These are phyloP conservation scores for Curvularia lunata DNA, from an alignment of 2,329 filamentous ascomycete genomes.

Conservation along the genomic window DNA sequence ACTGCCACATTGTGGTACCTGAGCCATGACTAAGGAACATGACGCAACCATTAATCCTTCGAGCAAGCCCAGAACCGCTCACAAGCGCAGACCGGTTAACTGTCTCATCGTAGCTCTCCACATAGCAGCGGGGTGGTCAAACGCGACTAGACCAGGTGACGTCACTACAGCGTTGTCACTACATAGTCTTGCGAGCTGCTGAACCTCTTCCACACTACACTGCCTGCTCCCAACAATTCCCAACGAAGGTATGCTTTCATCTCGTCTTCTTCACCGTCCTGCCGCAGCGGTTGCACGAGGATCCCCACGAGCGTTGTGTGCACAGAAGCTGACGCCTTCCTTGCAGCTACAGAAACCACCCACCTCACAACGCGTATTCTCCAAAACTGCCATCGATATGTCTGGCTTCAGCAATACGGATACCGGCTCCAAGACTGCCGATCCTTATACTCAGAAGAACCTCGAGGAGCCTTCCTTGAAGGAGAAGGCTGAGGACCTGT, in stretches of 20 bases:
- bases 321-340: slow-evolving; percentile 29
- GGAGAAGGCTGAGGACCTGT: slow-evolving; percentile 77
- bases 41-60: slow-evolving; percentile 18
- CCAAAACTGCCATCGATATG: slow-evolving; percentile 32
- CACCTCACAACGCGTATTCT: slow-evolving; percentile 16
- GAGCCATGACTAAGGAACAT: slow-evolving; percentile 7
- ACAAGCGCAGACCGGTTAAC: slow-evolving; percentile 7
- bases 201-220: slow-evolving; percentile 7
- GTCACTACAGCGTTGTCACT: slow-evolving; percentile 21
- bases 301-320: slow-evolving; percentile 16
- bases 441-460: slow-evolving; percentile 83
- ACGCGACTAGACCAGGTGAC: slow-evolving; percentile 19
- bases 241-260: slow-evolving; percentile 22
- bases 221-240: slow-evolving; percentile 5
- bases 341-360: slow-evolving; percentile 22
- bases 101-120: slow-evolving; percentile 15
- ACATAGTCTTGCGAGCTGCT: slow-evolving; percentile 23
- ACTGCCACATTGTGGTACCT: neutral
- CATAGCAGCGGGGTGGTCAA: slow-evolving; percentile 18
- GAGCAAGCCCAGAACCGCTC: slow-evolving; percentile 6
- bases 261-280: slow-evolving; percentile 13
- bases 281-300: slow-evolving; percentile 13
- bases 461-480: slow-evolving; percentile 72
- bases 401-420: slow-evolving; percentile 50
- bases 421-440: slow-evolving; percentile 58